Evolutionary conservation across 805 yeast species (phyloP).

Genomic region (Ogataea siamensis): DNA sequence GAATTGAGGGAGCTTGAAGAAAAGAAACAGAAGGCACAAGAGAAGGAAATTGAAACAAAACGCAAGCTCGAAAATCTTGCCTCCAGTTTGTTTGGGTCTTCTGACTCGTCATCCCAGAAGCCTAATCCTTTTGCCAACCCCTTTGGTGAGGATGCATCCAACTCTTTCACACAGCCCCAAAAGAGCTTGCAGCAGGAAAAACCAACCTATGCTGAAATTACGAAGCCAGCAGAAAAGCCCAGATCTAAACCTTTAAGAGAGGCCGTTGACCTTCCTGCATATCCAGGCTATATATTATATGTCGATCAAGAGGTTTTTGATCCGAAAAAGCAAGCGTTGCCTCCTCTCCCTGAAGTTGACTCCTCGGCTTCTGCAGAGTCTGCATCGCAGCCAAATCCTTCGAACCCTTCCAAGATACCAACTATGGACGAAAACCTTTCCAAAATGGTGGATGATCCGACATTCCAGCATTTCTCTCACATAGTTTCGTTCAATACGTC

Average conservation of each 20-base stretch:
- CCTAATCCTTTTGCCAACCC: constrained; percentile 31
- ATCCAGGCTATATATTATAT: constrained; percentile 65
- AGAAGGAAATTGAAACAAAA: constrained; percentile 43
- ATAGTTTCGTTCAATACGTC: constrained; percentile 76
- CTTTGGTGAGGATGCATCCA: constrained; percentile 17
- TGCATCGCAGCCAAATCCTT: constrained; percentile 10
- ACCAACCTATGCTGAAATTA: constrained; percentile 22
- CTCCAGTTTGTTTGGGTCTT: constrained; percentile 41
- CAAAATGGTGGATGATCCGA: constrained; percentile 65
- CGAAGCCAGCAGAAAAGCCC: constrained; percentile 12
- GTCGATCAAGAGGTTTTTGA: constrained; percentile 70
- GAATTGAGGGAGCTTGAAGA: constrained; percentile 41
- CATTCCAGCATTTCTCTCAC: constrained; percentile 75
- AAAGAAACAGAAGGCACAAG: constrained; percentile 42
- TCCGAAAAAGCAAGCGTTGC: constrained; percentile 41
- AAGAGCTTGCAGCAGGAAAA: constrained; percentile 6
- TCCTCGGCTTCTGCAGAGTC: constrained; percentile 4
- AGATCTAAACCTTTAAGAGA: constrained; percentile 5
- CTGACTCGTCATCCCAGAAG: constrained; percentile 12
- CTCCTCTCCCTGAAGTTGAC: constrained; percentile 41
- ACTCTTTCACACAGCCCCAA: constrained; percentile 14
- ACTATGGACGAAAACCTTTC: constrained; percentile 47
- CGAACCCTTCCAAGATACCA: constrained; percentile 31
- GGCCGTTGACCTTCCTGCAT: constrained; percentile 41
- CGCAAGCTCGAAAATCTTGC: constrained; percentile 37